phyloP scores from a whole-genome alignment of 2,329 filamentous ascomycete genomes.

The Pseudophaeomoniella oleicola region DNA sequence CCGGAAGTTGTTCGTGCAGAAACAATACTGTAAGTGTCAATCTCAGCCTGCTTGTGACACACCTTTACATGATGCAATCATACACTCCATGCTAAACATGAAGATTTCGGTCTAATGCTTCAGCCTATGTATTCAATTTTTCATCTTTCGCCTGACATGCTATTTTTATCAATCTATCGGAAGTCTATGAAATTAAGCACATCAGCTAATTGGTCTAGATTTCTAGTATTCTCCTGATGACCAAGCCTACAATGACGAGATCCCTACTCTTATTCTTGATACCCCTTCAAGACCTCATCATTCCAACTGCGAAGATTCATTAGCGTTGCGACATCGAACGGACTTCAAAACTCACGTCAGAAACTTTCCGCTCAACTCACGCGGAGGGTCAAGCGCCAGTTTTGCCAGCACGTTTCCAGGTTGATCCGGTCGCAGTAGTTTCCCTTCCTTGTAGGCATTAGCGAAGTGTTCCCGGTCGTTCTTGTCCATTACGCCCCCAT shows the following conservation, averaged over 20 bases:
- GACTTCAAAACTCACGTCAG: slow-evolving; percentile 20
- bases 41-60: too few relatives aligned
- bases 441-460: slow-evolving; percentile 53
- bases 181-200: too few relatives aligned
- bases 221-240: slow-evolving; percentile 6
- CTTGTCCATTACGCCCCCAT: slow-evolving; percentile 45
- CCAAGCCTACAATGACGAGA: slow-evolving; percentile 8
- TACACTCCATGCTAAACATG: slow-evolving; percentile 52
- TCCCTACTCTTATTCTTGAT: slow-evolving; percentile 8
- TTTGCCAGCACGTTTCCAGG: slow-evolving; percentile 77
- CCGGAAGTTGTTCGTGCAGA: background rate
- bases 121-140: slow-evolving; percentile 45
- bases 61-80: slow-evolving; percentile 34
- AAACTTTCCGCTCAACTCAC: slow-evolving; percentile 60
- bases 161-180: too few relatives aligned
- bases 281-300: slow-evolving; percentile 9
- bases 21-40: background rate
- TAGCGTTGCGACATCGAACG: background rate
- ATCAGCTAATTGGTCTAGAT: too few relatives aligned
- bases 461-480: slow-evolving; percentile 51
- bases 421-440: slow-evolving; percentile 65
- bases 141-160: slow-evolving; percentile 49
- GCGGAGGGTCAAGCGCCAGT: slow-evolving; percentile 51
- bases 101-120: slow-evolving; percentile 38
- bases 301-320: slow-evolving; percentile 8